A percentile compares a stretch with the other conserved stretches of the same genome.
Conservation (phyloP, 2,329 filamentous ascomycete genomes). For the Monosporascus sp. region DNA sequence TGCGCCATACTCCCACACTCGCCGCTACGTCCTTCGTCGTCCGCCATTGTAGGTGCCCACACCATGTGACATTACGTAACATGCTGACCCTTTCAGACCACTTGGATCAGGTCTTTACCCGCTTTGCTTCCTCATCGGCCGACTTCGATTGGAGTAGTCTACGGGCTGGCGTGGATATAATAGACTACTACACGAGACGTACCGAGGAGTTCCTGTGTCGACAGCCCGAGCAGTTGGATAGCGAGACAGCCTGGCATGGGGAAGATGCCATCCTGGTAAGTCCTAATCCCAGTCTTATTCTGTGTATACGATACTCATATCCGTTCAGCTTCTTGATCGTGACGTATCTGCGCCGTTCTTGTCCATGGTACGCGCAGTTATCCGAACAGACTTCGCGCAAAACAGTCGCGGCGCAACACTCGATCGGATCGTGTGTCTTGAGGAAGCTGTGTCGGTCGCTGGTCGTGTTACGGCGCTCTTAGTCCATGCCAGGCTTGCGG, state of each 20-base stretch:
- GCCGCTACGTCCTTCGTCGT: slow-evolving; percentile 43
- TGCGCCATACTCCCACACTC: slow-evolving; percentile 41
- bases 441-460: slow-evolving; percentile 40
- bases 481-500: slow-evolving; percentile 38
- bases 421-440: slow-evolving; percentile 30
- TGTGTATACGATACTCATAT: slow-evolving; percentile 3
- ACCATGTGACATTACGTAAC: neutral
- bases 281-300: neutral
- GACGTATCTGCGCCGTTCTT: slow-evolving; percentile 43
- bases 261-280: slow-evolving; percentile 45
- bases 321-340: slow-evolving; percentile 39
- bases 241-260: slow-evolving; percentile 27
- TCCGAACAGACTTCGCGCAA: slow-evolving; percentile 25
- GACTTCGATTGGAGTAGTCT: slow-evolving; percentile 46
- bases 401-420: slow-evolving; percentile 14
- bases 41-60: slow-evolving; percentile 33
- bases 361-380: slow-evolving; percentile 37
- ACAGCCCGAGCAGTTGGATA: slow-evolving; percentile 30
- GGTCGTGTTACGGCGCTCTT: slow-evolving; percentile 42
- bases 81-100: slow-evolving; percentile 30
- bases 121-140: slow-evolving; percentile 36
- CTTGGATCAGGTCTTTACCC: slow-evolving; percentile 46
- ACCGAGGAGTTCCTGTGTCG: slow-evolving; percentile 37
- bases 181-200: slow-evolving; percentile 41
- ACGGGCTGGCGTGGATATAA: slow-evolving; percentile 37